Percentiles rank a stretch among this genome's conserved stretches.
phyloP scores from a whole-genome alignment of 129 eudicot species.

The Lactuca saligna region DNA sequence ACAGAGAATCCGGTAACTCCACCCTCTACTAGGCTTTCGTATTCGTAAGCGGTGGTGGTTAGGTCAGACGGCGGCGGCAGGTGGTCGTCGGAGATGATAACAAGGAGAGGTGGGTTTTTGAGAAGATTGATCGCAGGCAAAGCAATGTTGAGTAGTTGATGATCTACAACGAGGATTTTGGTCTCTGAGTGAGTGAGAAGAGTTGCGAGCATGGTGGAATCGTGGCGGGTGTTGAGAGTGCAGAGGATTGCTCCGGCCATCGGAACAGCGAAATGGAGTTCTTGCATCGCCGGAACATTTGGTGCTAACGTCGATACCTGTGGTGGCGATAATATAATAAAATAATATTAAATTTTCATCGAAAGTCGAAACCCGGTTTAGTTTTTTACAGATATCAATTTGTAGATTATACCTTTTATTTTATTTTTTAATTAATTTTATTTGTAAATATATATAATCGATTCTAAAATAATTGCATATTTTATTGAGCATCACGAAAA shows the following conservation, averaged over 20 bases:
- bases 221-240: conserved; percentile 74
- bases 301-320: conserved; percentile 88
- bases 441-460: not conserved
- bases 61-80: not conserved
- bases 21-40: conserved; percentile 28
- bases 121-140: conserved; percentile 49
- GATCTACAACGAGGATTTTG: conserved; percentile 68
- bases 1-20: conserved; percentile 44
- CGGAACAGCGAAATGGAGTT: conserved; percentile 92
- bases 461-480: too few species aligned
- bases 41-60: conserved; percentile 24
- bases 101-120: conserved; percentile 42
- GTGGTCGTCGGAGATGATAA: conserved; percentile 42
- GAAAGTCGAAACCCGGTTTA: too few species aligned
- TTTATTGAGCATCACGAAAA: too few species aligned
- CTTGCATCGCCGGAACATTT: conserved; percentile 87
- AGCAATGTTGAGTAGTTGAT: conserved; percentile 53
- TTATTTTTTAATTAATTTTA: not conserved
- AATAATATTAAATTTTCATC: too few species aligned
- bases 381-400: too few species aligned
- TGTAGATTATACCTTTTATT: too few species aligned
- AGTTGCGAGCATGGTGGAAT: conserved; percentile 59
- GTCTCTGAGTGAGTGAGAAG: conserved; percentile 72
- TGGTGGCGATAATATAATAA: not conserved
- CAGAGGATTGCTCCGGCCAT: conserved; percentile 92